These are phyloP conservation scores for Draba incana DNA, from an alignment of 345 rosid genomes.

Conservation along the genomic window DNA sequence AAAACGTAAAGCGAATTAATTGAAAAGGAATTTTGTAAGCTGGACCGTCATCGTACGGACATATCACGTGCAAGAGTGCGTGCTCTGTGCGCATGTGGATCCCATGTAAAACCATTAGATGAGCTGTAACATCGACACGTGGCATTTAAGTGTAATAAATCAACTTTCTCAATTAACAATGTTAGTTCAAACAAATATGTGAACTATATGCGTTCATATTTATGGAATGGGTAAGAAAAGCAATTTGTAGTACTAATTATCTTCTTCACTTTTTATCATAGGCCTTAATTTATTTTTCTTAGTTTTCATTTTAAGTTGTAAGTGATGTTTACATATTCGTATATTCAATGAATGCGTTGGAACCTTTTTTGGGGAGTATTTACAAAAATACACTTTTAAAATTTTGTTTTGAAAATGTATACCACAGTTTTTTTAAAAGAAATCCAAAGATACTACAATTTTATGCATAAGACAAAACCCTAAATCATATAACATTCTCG, in stretches of 20 bases:
- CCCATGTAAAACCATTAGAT: constrained; percentile 14
- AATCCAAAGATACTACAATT: too few species aligned
- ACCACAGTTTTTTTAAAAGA: too few species aligned
- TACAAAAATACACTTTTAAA: too few species aligned
- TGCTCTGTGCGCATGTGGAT: constrained; percentile 39
- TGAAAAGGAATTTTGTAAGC: neutral
- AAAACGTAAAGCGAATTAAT: neutral
- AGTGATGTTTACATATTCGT: neutral
- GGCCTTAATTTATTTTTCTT: too few species aligned
- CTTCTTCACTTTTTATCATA: constrained; percentile 10
- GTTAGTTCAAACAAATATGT: constrained; percentile 19
- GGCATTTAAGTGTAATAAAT: neutral
- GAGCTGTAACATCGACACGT: constrained; percentile 16
- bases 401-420: too few species aligned
- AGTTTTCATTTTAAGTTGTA: neutral
- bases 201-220: too few species aligned
- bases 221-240: neutral
- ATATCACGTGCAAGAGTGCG: constrained; percentile 40
- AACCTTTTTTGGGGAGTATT: too few species aligned
- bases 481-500: too few species aligned
- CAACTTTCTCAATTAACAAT: neutral
- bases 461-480: too few species aligned
- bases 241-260: constrained; percentile 22
- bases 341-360: too few species aligned
- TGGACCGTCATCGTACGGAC: constrained; percentile 38